phyloP scores from a whole-genome alignment of 257 asterid species.

The Nicotiana tomentosiformis region DNA sequence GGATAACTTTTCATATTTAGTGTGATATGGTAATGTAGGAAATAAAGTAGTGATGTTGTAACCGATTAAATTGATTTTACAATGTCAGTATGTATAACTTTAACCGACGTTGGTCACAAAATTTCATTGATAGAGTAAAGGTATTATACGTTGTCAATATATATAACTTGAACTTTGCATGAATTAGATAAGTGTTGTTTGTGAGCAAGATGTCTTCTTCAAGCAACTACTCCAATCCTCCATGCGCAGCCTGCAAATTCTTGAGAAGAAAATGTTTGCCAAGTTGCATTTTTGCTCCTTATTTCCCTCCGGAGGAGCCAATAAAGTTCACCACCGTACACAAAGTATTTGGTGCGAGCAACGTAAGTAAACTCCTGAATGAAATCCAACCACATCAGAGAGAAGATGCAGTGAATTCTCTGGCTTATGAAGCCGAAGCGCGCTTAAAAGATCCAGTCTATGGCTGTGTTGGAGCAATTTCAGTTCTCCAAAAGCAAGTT shows the following conservation, averaged over 20 bases:
- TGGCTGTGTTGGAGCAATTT: constrained; percentile 30
- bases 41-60: background rate
- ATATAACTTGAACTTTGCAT: background rate
- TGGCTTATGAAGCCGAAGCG: constrained; percentile 25
- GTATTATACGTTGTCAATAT: background rate
- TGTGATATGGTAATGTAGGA: background rate
- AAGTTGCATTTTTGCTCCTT: constrained; percentile 26
- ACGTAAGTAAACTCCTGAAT: constrained; percentile 18
- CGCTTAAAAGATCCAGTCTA: constrained; percentile 21
- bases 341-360: constrained; percentile 28
- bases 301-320: constrained; percentile 27
- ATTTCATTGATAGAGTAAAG: background rate
- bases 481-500: constrained; percentile 26
- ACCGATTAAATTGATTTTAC: background rate
- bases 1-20: background rate
- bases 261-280: constrained; percentile 25
- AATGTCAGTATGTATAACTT: too few relatives aligned
- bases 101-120: too few relatives aligned
- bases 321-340: constrained; percentile 25
- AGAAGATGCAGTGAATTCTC: constrained; percentile 25
- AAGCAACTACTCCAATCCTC: constrained; percentile 14
- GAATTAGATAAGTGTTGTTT: background rate
- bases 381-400: constrained; percentile 26
- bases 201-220: background rate
- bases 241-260: constrained; percentile 30